Evolutionary conservation across 768 basidiomycete species (phyloP).

Genomic region (Boletus reticuloceps): DNA sequence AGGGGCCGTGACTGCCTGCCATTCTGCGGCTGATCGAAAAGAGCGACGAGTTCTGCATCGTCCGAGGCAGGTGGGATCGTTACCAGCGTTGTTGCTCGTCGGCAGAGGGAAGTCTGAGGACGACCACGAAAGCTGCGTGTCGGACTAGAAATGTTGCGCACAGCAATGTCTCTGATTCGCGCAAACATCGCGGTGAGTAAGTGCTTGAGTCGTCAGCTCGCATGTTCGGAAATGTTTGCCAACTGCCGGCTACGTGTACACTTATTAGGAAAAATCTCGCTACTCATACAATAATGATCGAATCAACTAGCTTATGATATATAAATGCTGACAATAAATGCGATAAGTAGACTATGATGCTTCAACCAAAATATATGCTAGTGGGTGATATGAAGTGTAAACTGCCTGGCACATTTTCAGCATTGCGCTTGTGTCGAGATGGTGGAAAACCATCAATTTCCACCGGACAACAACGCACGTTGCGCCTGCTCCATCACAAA

Average conservation of each 20-base stretch:
- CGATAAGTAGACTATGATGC: constrained; percentile 30
- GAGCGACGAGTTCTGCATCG: constrained; percentile 61
- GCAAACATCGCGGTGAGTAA: constrained; percentile 32
- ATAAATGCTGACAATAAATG: constrained; percentile 24
- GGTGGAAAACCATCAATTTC: constrained; percentile 3
- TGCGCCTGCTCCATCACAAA: constrained; percentile 14
- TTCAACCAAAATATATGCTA: constrained; percentile 24
- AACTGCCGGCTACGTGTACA: not conserved
- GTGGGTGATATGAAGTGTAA: constrained; percentile 29
- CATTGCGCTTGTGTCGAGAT: no score
- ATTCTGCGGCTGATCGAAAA: constrained; percentile 66
- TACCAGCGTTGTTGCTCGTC: constrained; percentile 39
- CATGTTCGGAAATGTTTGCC: not conserved
- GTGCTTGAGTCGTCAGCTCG: not conserved
- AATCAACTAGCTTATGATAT: not conserved
- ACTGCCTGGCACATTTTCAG: constrained; percentile 2
- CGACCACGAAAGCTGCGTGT: constrained; percentile 43
- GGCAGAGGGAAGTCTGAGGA: constrained; percentile 8
- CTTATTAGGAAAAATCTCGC: constrained; percentile 17
- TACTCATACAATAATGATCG: no score
- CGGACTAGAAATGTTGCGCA: constrained; percentile 35
- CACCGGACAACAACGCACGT: constrained; percentile 7
- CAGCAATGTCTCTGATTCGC: constrained; percentile 38
- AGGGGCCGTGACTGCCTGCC: constrained; percentile 38
- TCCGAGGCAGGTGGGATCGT: constrained; percentile 61